Conservation (phyloP, 2,329 filamentous ascomycete genomes). For the Cladosporium sp. region DNA sequence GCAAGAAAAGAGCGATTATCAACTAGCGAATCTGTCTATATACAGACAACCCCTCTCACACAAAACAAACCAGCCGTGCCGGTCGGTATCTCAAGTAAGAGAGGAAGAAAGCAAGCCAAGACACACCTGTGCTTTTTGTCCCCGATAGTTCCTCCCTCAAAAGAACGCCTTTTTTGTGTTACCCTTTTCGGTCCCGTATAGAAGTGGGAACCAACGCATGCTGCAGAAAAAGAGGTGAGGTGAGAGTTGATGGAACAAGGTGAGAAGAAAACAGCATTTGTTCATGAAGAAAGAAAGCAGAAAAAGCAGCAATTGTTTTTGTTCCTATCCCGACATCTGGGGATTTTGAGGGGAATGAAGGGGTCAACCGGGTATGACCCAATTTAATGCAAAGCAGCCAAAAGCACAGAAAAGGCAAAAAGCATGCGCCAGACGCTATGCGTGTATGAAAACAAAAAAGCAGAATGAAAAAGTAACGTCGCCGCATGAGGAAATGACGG, state of each 20-base stretch:
- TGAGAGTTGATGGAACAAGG: background rate
- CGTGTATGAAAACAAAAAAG: background rate
- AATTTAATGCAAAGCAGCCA: background rate
- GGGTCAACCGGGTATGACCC: background rate
- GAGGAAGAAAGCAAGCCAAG: background rate
- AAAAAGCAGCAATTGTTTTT: conserved; percentile 4
- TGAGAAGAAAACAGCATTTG: background rate
- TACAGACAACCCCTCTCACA: background rate
- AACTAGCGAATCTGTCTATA: background rate
- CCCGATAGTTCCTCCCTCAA: background rate
- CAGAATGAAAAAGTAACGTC: background rate
- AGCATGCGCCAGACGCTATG: conserved; percentile 10
- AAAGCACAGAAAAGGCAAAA: background rate
- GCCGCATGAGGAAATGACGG: background rate
- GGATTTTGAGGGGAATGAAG: background rate
- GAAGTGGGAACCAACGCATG: background rate
- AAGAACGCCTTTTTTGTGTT: background rate
- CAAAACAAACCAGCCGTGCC: background rate
- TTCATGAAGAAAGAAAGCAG: background rate
- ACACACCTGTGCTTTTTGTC: background rate
- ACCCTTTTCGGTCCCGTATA: background rate
- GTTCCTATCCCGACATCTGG: background rate
- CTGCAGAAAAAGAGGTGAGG: background rate
- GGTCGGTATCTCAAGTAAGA: background rate
- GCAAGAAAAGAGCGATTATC: background rate